Percentiles rank a stretch among this genome's conserved stretches.
phyloP scores from a whole-genome alignment of 1,284 basidiomycete genomes.

The Heterobasidion parviporum region DNA sequence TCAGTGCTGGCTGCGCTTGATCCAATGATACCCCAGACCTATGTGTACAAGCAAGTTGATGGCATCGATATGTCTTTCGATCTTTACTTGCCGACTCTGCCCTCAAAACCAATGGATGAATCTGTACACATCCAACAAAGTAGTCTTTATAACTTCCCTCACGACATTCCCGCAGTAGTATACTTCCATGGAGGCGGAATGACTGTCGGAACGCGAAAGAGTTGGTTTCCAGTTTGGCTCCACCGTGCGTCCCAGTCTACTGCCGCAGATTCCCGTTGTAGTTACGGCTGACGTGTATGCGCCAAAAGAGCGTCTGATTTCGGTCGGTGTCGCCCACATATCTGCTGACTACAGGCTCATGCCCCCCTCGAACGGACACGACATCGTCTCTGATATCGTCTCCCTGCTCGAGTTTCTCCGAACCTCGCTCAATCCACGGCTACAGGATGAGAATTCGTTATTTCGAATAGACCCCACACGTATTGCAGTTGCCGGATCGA shows the following conservation, averaged over 20 bases:
- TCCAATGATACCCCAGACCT: background rate
- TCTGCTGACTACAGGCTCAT: conserved; percentile 55
- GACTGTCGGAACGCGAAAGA: conserved; percentile 44
- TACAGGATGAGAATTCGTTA: background rate
- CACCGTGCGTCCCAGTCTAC: conserved; percentile 32
- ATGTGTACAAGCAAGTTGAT: background rate
- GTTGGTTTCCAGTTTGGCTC: conserved; percentile 59
- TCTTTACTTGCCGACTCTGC: background rate
- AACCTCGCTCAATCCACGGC: conserved; percentile 15
- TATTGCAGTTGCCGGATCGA: conserved; percentile 49
- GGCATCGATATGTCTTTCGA: background rate
- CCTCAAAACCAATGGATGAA: background rate
- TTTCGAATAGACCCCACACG: conserved; percentile 30
- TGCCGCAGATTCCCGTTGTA: background rate
- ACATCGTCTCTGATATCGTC: conserved; percentile 46
- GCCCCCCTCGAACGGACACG: conserved; percentile 47
- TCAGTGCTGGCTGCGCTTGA: no score
- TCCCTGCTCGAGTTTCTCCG: conserved; percentile 44
- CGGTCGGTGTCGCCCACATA: conserved; percentile 44
- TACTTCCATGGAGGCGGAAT: conserved; percentile 63
- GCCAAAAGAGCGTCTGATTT: conserved; percentile 31
- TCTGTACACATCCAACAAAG: background rate
- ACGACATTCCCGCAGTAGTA: conserved; percentile 34
- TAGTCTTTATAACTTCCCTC: background rate
- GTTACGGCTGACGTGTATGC: background rate